Base-by-base conservation (phyloP, 176 grass and related monocot genomes). In the Carex littledalei region DNA sequence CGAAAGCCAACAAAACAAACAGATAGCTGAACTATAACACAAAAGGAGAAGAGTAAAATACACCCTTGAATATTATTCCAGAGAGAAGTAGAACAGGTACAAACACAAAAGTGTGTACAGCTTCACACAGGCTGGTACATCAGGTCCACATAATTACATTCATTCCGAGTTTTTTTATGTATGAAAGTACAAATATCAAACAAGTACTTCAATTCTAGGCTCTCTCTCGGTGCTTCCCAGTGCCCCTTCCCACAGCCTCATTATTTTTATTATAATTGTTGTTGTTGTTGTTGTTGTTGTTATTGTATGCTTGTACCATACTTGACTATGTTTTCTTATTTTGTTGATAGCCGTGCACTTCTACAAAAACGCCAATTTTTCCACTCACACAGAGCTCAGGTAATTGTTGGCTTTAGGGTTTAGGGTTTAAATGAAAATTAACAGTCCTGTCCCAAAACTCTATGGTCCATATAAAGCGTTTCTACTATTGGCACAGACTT, bases 351-450 rank as follows among this genome's bases (percentile, higher is more conserved):
- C 86, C 91, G 64, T 3, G 86, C 80, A 75, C 67, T 93, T 63
- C 87, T 98, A 65, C 86, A 91, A 86, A 94, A 90, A 56, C 89
- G 88, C 14, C 92, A 98, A 16, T 93, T 97, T 85, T 94, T 93
- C 65, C 94, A 97, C 81, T 97, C 94, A 80, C 92, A 93, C 74
- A 92, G 84, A 52, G 86, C 84, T 87, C 95, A 98, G 90, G 95
- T 99, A 80, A 78, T 78, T 20, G 3, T 56, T 16, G 49, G 13
- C 74, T 55, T 54, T 53, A 39, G 37, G 37, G 5, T 39, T 39
- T 39, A 35, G 34, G 34, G 34, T 35, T 3, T 35, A 39, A 39
- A 39, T 39, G 50, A 78, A 78, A 78, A 56, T 3, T 50, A 29
- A 32, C 14, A 18, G 49, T 55, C 24, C 24, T 7, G 9, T 55